Base-by-base conservation (phyloP, 768 basidiomycete genomes). In the Lactarius hengduanensis region DNA sequence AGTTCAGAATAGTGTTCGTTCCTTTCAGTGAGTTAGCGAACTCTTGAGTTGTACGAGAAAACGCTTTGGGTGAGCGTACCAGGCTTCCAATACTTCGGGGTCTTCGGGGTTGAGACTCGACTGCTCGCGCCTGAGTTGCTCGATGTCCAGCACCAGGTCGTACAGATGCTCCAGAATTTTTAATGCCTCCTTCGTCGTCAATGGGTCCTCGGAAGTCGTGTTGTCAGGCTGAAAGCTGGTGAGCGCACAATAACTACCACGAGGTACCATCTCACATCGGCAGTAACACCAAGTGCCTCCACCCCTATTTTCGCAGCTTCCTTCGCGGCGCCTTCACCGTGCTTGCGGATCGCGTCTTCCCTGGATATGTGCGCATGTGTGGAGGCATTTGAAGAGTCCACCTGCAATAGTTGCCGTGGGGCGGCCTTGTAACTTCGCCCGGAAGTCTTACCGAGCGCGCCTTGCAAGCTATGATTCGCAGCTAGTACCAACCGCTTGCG, bases 361-460 rank as follows among this genome's bases (percentile, higher is more conserved):
- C 84, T 88, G 57, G 84, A 83, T 45, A 85, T 84, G 58, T 81
- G 79, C 7, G 75, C 77, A 59, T 78, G 84, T 68, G 73, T 81
- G 73, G 69, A 81, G 73, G 68, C 82, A 59, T 53, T 81, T 59
- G 77, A 70, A 58, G 86, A 73, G 65, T 92, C 90, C 10, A 98
- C 94, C 75, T 98, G 94, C 4, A 99, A 83, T 30, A 98, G 86
- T 67, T 97, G 96, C 50, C 96, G 86, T 16, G 97, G 97, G n/a
- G 96, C 96, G 36, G 95, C 94, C 72, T 94, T 95, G 74, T 95
- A 92, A 67, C 94, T 96, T 63, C 96, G 82, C 30, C 94, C 91
- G 41, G 95, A 93, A 1, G 96, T 96, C 77, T 90, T 95, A 9
- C 97, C 97, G 4, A 99, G 83, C 9, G 95, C 97, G 63, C 96